Base-by-base conservation (phyloP, 345 rosid species). In the Aethionema arabicum region DNA sequence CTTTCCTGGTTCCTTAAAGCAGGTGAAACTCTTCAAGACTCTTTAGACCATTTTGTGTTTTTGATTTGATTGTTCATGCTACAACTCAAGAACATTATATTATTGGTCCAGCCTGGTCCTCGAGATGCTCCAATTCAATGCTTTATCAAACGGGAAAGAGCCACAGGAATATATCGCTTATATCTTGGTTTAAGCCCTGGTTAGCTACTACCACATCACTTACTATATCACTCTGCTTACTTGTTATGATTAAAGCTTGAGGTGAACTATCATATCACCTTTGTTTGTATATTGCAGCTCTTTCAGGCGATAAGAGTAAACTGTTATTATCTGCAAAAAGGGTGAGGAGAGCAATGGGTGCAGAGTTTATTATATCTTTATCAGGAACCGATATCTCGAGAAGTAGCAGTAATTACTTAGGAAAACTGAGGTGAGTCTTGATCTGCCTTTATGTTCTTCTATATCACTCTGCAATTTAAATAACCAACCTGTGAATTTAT, bases 161-260 rank as follows among this genome's bases (percentile, higher is more conserved):
- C 83, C 8, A 78, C 84, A 49, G 83, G 89, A 3, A 81, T 87
- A 4, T 92, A 59, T 72, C 84, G 73, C 42, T 70, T 92, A 37
- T 89, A 82, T 76, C 86, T 83, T 44, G 93, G 98, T 61, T 71
- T 87, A 66, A 82, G 88, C 65, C 98, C 98, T 53, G 89, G 98
- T 92, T 80, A 39, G 32, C 53, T 44, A 42, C 29, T 21, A 15
- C 36, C 4, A 43, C 47, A 21, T 21, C 27, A 21, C 27, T 21
- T 21, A 2, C 7, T 59, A 11, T 45, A 29, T 16, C n/a, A n/a
- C n/a, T n/a, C 6, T 13, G 21, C 10, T 38, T 16, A 31, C 29
- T 7, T 53, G 32, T 50, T 41, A 6, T 57, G 60, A 43, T 11
- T 36, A 15, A 69, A 52, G 41, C 42, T 71, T 56, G 11, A 16